Base-by-base conservation (phyloP, 805 yeast species). In the Jamesozyma lodderae region DNA sequence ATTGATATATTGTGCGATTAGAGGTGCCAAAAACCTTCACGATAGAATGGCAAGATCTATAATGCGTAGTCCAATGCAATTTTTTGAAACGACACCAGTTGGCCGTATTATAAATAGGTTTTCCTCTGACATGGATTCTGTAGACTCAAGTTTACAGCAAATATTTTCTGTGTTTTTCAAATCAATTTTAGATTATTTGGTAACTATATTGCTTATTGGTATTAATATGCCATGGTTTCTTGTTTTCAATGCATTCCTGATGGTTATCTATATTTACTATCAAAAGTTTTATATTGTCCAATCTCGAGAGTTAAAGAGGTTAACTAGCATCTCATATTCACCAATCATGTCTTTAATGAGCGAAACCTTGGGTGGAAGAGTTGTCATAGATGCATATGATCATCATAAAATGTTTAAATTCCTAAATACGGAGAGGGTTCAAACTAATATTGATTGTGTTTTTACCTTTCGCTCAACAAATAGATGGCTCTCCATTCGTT, bases 331-430 rank as follows among this genome's bases (percentile, higher is more conserved):
- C 17, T 70, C 90, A 4, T 70, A 75, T 51, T 75, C 84, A 40
- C 95, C 95, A 3, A 76, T 85, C 14, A 81, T 73, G 64, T 81
- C 94, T 0, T 86, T 81, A 47, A 69, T 87, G 45, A 88, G 83
- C 53, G 96, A 87, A 53, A 77, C 87, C 2, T 62, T 87, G 35
- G 71, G 70, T 23, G 96, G 96, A 10, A 73, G 80, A 17, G 75
- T 77, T 34, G 87, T 94, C 1, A 77, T 87, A 40, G 68, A 81
- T 33, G 95, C 95, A 0, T 88, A 72, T 52, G 65, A 69, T n/a
- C 94, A 85, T 46, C 60, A 60, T 20, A 68, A 65, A 4, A 67
- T 94, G 41, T 87, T 86, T 59, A 63, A 65, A 18, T 71, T 59
- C 51, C 67, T 74, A 41, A 80, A 79, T 54, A 56, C 61, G 24